phyloP scores from a whole-genome alignment of 495 filamentous ascomycete genomes.

The Friedmanniomyces simplex region DNA sequence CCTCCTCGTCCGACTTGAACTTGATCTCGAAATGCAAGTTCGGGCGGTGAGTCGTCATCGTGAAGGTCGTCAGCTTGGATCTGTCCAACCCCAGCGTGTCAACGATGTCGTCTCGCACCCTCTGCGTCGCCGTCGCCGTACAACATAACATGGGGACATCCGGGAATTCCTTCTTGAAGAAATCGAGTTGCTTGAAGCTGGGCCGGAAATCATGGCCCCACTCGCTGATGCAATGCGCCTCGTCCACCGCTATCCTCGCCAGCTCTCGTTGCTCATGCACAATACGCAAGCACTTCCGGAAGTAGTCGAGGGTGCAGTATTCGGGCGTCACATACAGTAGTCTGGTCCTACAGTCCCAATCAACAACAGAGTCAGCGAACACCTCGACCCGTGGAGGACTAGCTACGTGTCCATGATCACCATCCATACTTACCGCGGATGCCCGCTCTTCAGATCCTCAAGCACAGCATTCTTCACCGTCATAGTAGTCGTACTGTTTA shows the following conservation, averaged over 20 bases:
- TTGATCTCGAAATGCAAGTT: slow-evolving; percentile 90
- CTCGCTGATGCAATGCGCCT: slow-evolving; percentile 95
- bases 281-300: slow-evolving; percentile 60
- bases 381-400: no score
- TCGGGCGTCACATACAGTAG: slow-evolving; percentile 93
- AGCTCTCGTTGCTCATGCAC: slow-evolving; percentile 78
- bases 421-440: slow-evolving; percentile 41
- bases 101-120: slow-evolving; percentile 72
- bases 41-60: slow-evolving; percentile 64
- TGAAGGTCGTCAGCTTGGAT: slow-evolving; percentile 57
- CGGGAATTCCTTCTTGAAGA: slow-evolving; percentile 73
- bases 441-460: slow-evolving; percentile 73
- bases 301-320: slow-evolving; percentile 65
- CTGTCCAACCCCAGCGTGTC: slow-evolving; percentile 56
- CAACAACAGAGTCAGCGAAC: no score
- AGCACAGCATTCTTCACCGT: slow-evolving; percentile 57
- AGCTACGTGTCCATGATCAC: slow-evolving; percentile 3
- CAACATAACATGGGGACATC: slow-evolving; percentile 80
- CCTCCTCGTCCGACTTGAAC: slow-evolving; percentile 65
- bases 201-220: slow-evolving; percentile 98
- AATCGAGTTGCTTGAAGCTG: slow-evolving; percentile 77
- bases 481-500: slow-evolving; percentile 68
- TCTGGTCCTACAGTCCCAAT: slow-evolving; percentile 37
- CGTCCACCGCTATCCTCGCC: slow-evolving; percentile 77
- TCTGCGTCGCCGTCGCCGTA: slow-evolving; percentile 77